These are phyloP conservation scores for Evansstolkia leycettana DNA, from an alignment of 495 filamentous ascomycete genomes.

Conservation along the genomic window DNA sequence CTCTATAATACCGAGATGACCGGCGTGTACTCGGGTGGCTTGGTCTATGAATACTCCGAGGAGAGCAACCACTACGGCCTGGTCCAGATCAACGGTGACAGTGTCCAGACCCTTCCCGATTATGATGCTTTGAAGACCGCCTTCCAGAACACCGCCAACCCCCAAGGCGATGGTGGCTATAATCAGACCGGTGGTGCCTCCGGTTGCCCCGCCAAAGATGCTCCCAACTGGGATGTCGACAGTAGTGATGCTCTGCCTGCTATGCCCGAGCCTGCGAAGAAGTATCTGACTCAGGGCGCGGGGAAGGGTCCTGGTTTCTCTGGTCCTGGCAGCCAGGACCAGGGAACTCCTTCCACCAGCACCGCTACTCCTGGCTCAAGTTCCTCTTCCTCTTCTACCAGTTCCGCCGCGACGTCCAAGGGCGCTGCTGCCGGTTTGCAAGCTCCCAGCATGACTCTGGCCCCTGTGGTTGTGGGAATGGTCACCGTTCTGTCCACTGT, in stretches of 20 bases:
- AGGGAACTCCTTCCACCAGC: constrained; percentile 45
- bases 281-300: constrained; percentile 63
- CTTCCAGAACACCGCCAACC: constrained; percentile 48
- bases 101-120: constrained; percentile 44
- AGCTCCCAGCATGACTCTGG: constrained; percentile 35
- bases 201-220: constrained; percentile 55
- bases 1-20: constrained; percentile 84
- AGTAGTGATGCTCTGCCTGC: constrained; percentile 51
- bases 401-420: constrained; percentile 20
- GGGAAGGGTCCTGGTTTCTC: constrained; percentile 59
- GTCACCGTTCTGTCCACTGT: constrained; percentile 47
- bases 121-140: constrained; percentile 57
- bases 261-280: constrained; percentile 54
- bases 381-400: constrained; percentile 29
- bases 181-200: constrained; percentile 51
- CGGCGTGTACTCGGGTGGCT: constrained; percentile 82
- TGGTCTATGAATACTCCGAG: constrained; percentile 90
- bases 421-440: constrained; percentile 34
- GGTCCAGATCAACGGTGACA: constrained; percentile 48
- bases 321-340: constrained; percentile 61
- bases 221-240: constrained; percentile 60
- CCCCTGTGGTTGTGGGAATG: constrained; percentile 40
- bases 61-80: constrained; percentile 70
- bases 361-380: constrained; percentile 56
- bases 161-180: constrained; percentile 66